phyloP scores from a whole-genome alignment of 306 rosid species.

The Albizia julibrissin region DNA sequence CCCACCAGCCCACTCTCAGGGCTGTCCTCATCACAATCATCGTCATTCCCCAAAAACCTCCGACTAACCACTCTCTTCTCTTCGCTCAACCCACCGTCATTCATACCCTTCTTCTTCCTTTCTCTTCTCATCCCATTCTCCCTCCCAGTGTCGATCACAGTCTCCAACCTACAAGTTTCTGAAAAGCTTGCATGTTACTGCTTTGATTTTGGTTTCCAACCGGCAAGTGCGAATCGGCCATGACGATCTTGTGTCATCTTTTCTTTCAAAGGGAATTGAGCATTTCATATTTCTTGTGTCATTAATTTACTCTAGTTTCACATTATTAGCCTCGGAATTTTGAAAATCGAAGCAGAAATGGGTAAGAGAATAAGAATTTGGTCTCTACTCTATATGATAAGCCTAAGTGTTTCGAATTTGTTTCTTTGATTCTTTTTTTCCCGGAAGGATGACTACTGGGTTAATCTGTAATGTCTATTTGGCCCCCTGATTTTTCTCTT shows the following conservation, averaged over 20 bases:
- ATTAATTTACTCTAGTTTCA: background rate
- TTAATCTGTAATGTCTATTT: no score
- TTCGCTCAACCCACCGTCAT: no score
- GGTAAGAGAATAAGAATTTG: background rate
- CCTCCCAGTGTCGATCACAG: no score
- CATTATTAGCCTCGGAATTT: background rate
- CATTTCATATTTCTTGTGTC: background rate
- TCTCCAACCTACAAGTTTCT: no score
- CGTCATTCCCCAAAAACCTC: no score
- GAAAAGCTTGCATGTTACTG: slow-evolving; percentile 38
- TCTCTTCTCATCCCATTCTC: no score
- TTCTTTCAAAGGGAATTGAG: slow-evolving; percentile 68
- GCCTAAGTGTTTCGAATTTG: background rate
- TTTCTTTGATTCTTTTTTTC: background rate
- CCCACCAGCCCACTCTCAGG: no score
- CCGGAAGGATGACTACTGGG: no score
- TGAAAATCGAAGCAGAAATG: background rate
- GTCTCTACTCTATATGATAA: background rate
- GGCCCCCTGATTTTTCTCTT: no score
- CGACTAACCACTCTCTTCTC: no score
- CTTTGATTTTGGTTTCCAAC: slow-evolving; percentile 62
- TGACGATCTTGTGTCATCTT: slow-evolving; percentile 64
- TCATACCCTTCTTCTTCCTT: no score
- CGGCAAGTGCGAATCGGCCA: slow-evolving; percentile 55
- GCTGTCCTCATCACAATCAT: no score